Base-by-base conservation (phyloP, 768 basidiomycete species). In the Russula dissimulans region DNA sequence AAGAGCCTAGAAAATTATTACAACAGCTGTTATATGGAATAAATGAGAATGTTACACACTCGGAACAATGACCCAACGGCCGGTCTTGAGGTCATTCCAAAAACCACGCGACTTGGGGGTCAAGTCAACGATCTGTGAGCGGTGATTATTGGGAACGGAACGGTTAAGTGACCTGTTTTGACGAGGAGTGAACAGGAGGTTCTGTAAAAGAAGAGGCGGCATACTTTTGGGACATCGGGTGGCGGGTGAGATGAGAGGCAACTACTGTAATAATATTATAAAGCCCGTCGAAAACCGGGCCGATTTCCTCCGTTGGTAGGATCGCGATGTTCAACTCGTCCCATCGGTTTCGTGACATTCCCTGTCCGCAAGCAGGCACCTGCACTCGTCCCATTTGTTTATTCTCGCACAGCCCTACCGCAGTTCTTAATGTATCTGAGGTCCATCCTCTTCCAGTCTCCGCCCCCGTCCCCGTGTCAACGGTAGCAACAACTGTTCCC, bases 61-160 rank as follows among this genome's bases (percentile, higher is more conserved):
- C 8, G 92, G 91, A 22, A 87, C 76, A 17, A 87, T 71, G 57
- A 85, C 84, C 93, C 93, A 95, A 65, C 82, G 76, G 14, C 77
- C 70, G 0, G 79, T 76, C 66, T 60, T 72, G 64, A 85, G 61
- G 69, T 86, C 77, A 68, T 76, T 71, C 81, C 81, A 72, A 34
- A 86, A 69, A 0, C 80, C 79, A 15, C 47, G 46, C 7, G 69
- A 70, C 39, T 60, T 43, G 7, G 65, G 68, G 3, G 67, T 59
- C 66, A 18, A 48, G 66, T 6, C 55, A 41, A 34, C 46, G 46
- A 49, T 58, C 18, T 18, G 52, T 44, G 38, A 26, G 22, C n/a
- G 39, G 31, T n/a, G 26, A 5, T 18, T 26, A 22, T 8, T 43
- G 18, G 14, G 54, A 22, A 45, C 48, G 38, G 42, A 48, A 53